Evolutionary conservation across 148 eudicot genomes (phyloP), one percentile per base, ranked within the genome.

Genomic region (Diospyros kaki): DNA sequence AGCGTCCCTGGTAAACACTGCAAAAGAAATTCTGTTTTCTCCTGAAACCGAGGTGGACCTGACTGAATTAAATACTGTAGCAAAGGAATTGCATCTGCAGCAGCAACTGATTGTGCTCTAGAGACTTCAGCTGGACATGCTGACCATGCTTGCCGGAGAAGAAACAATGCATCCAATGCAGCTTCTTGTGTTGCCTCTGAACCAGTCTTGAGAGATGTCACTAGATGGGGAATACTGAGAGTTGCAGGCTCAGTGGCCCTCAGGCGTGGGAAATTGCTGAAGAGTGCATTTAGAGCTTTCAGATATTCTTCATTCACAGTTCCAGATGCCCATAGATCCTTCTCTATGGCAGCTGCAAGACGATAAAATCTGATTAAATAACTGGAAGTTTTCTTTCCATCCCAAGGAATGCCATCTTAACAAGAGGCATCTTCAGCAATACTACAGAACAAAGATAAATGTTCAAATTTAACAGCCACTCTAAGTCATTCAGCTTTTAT

Each of bases 201-300:
- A 9, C 93, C 97, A 42, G 90, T 93, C 82, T 95, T 95, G 67
- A 95, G 94, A 66, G 97, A 91, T n/a, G 96, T 89, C 63, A 95
- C 96, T 71, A 95, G 84, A 82, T 95, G 99, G 39, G 99, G 99
- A 78, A 95, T 93, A 76, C 99, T 92, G 66, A 95, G 90, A 44
- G 99, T 95, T 77, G 99, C 99, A 59, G 99, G 99, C 71, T 95
- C 99, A 18, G 97, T 85, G 78, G 98, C 99, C 82, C 99, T 87
- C 65, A 95, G 84, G 64, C 99, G 98, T 41, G 99, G 99, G 79
- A 93, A 95, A 77, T 93, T 95, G 67, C 96, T 94, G 59, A 95
- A 89, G 58, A 95, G 89, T 72, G 97, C 88, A 80, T 95, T 93
- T 38, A 93, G 80, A 64, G 99, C 96, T 85, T 90, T 95, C 51